A percentile compares a stretch with the other conserved stretches of the same genome.
phyloP scores from a whole-genome alignment of 2,329 filamentous ascomycete species.

The Sarocladiaceae sp. region DNA sequence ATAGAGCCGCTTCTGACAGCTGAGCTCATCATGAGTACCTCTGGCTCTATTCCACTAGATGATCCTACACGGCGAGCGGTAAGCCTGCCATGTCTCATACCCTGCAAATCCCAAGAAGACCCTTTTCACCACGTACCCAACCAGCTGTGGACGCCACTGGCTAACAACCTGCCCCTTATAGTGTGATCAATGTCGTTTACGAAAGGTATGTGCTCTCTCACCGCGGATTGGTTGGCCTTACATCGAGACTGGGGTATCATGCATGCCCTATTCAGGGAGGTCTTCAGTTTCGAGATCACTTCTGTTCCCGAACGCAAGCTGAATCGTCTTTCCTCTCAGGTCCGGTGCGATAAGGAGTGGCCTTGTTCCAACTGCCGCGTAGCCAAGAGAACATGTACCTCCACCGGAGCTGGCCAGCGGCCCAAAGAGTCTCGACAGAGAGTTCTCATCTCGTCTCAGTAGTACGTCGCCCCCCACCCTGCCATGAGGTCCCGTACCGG shows the following conservation, averaged over 20 bases:
- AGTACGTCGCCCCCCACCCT: conserved; percentile 34
- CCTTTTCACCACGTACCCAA: too few relatives aligned
- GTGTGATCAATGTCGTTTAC: conserved; percentile 39
- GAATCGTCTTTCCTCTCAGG: conserved; percentile 28
- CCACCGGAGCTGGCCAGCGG: conserved; percentile 46
- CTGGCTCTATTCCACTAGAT: background rate
- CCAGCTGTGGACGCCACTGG: background rate
- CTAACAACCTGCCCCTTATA: conserved; percentile 16
- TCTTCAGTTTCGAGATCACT: too few relatives aligned
- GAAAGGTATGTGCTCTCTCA: conserved; percentile 28
- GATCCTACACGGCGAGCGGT: conserved; percentile 7
- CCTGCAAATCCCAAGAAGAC: too few relatives aligned
- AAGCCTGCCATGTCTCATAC: background rate
- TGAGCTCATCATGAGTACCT: background rate
- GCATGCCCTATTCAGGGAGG: background rate
- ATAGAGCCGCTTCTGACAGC: too few relatives aligned
- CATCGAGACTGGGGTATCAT: background rate
- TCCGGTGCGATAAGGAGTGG: conserved; percentile 52
- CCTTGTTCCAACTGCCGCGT: conserved; percentile 53
- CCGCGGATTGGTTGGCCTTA: background rate
- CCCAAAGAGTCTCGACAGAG: conserved; percentile 49
- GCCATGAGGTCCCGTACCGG: too few relatives aligned
- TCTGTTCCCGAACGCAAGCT: too few relatives aligned
- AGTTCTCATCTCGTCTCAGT: conserved; percentile 55
- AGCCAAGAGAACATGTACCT: conserved; percentile 46